A percentile compares a stretch with the other conserved stretches of the same genome.
Evolutionary conservation across 1,284 basidiomycete genomes (phyloP).

Genomic region (Sphagnurus paluster): DNA sequence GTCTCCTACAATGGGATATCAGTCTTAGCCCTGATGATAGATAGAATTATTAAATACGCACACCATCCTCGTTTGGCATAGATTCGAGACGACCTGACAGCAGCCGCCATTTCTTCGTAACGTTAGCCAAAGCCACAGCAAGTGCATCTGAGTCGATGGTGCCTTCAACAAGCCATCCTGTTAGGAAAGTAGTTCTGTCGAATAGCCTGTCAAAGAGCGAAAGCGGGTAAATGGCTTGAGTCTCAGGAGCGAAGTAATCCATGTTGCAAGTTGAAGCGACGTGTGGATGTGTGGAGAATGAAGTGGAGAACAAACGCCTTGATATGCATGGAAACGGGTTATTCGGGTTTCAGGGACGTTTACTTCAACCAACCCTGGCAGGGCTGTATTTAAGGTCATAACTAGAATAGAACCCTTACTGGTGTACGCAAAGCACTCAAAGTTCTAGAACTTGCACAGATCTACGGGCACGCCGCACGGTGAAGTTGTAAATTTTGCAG

Average conservation of each 20-base stretch:
- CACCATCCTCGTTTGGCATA: slow-evolving; percentile 24
- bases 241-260: slow-evolving; percentile 9
- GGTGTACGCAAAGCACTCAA: no score
- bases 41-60: slow-evolving; percentile 5
- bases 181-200: slow-evolving; percentile 27
- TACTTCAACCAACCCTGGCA: no score
- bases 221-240: slow-evolving; percentile 20
- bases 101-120: slow-evolving; percentile 42
- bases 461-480: no score
- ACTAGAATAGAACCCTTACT: no score
- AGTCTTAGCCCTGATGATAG: neutral
- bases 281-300: no score
- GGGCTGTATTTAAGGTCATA: no score
- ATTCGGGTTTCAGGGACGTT: no score
- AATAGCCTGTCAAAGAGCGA: slow-evolving; percentile 26
- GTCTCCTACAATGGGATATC: slow-evolving; percentile 23
- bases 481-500: no score
- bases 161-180: slow-evolving; percentile 42
- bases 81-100: slow-evolving; percentile 37
- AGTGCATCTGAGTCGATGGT: slow-evolving; percentile 33
- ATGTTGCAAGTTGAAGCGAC: no score
- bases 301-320: no score
- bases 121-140: slow-evolving; percentile 27
- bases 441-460: no score
- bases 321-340: no score